phyloP scores from a whole-genome alignment of 805 yeast genomes.

The Candida vartiovaarae region DNA sequence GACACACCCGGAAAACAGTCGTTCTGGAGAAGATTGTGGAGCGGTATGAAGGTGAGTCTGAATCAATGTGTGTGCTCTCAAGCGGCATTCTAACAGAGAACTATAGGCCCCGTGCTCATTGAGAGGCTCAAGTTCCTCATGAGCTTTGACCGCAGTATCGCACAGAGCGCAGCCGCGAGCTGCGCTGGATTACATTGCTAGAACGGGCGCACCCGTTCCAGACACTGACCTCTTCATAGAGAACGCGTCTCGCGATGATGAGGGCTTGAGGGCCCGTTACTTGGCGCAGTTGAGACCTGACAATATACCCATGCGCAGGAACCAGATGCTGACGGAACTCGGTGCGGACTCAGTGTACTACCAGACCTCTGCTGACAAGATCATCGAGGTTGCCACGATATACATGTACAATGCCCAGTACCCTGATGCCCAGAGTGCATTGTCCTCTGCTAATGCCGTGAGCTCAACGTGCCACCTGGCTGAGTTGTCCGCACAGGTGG shows the following conservation, averaged over 20 bases:
- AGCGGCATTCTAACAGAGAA: constrained; percentile 1
- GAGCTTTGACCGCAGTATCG: constrained; percentile 1
- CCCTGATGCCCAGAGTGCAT: constrained; percentile 16
- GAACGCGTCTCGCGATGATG: neutral
- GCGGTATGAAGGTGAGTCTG: constrained; percentile 8
- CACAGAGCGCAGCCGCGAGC: constrained; percentile 13
- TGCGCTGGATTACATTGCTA: constrained; percentile 14
- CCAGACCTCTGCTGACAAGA: constrained; percentile 15
- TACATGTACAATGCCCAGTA: constrained; percentile 15
- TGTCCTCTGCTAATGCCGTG: constrained; percentile 11
- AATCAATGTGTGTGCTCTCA: neutral
- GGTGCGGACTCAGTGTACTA: constrained; percentile 19
- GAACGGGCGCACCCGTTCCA: constrained; percentile 13
- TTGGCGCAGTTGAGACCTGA: constrained; percentile 1
- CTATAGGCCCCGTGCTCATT: constrained; percentile 15
- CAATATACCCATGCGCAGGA: constrained; percentile 1
- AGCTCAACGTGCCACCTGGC: constrained; percentile 16
- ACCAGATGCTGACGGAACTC: constrained; percentile 5
- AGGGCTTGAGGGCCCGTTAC: neutral
- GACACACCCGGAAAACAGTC: neutral
- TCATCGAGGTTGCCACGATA: constrained; percentile 12
- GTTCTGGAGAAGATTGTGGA: constrained; percentile 2
- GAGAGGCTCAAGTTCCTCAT: constrained; percentile 15
- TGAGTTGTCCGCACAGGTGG: constrained; percentile 18
- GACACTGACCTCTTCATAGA: constrained; percentile 10